Base-by-base conservation (phyloP, 345 rosid species). In the Aquilaria malaccensis region DNA sequence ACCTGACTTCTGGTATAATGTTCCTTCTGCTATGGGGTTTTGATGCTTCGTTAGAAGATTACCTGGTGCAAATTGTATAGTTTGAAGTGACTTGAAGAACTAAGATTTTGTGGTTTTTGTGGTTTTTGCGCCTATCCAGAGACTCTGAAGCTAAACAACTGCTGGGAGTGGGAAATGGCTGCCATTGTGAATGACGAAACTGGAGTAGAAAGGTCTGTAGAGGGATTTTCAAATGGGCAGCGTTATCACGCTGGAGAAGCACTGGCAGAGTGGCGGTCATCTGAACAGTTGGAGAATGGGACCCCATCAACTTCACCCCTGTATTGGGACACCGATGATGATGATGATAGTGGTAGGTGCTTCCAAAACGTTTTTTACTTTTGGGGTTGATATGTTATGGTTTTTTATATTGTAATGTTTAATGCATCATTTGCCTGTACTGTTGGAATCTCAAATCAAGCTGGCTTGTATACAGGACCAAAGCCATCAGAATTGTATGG, bases 201-300 rank as follows among this genome's bases (percentile, higher is more conserved):
- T 69, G 87, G 91, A 66, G 89, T 66, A 67, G 95, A 80, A 74
- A 70, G 81, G 81, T 77, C 91, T 70, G 63, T 57, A 51, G 95
- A 84, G 70, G 91, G 86, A 55, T 72, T 71, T 74, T 81, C 77
- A 11, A 84, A 80, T 55, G 77, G 79, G 63, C 82, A 72, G 76
- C 78, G 67, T 50, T 85, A 82, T 65, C 85, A 85, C 63, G 74
- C 83, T 48, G 92, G 84, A 66, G 99, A 93, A 80, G 88, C 88
- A 43, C 67, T 87, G 65, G 90, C 81, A 1, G 96, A 89, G 74
- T 93, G 97, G 96, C 88, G 95, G 50, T 93, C 97, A 4, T 93
- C 92, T 56, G 96, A 84, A 76, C 96, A 83, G 83, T 85, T 87
- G 70, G 98, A 87, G 68, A 87, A 85, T 72, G 97, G 95, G 66